Conservation (phyloP, 495 filamentous ascomycete genomes). For the Trichoderma orchidacearum region DNA sequence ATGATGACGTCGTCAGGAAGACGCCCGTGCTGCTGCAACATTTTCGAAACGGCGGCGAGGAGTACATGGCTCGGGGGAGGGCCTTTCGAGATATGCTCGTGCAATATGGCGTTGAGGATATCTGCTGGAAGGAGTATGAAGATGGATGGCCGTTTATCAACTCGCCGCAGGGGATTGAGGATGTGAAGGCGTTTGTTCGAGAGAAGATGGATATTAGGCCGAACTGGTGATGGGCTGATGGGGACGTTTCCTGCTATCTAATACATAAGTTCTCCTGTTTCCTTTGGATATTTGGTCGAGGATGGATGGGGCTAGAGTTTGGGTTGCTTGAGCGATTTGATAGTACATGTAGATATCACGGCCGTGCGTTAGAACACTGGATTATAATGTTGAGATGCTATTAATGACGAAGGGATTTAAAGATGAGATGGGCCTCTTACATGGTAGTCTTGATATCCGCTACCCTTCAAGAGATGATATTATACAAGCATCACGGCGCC, state of each 20-base stretch:
- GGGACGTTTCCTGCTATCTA: neutral
- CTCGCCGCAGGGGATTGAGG: neutral
- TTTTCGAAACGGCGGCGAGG: neutral
- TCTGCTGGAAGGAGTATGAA: neutral
- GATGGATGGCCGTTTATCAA: neutral
- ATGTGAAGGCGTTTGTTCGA: neutral
- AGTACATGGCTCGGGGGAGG: neutral
- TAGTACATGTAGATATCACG: too few relatives aligned
- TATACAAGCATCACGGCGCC: too few relatives aligned
- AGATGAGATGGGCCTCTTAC: too few relatives aligned
- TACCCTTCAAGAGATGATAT: too few relatives aligned
- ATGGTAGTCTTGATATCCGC: too few relatives aligned
- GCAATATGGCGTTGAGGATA: neutral
- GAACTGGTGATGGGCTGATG: neutral
- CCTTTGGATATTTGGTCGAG: too few relatives aligned
- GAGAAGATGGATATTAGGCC: neutral
- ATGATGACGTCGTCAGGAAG: neutral
- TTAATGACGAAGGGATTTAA: too few relatives aligned
- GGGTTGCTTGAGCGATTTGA: too few relatives aligned
- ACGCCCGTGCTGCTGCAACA: neutral
- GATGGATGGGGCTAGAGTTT: too few relatives aligned
- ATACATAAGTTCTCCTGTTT: too few relatives aligned
- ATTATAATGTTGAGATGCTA: too few relatives aligned
- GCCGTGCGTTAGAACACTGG: too few relatives aligned
- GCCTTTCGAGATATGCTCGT: neutral